A percentile compares a stretch with the other conserved stretches of the same genome.
phyloP scores from a whole-genome alignment of 495 filamentous ascomycete genomes.

The Hypoxylon rickii region DNA sequence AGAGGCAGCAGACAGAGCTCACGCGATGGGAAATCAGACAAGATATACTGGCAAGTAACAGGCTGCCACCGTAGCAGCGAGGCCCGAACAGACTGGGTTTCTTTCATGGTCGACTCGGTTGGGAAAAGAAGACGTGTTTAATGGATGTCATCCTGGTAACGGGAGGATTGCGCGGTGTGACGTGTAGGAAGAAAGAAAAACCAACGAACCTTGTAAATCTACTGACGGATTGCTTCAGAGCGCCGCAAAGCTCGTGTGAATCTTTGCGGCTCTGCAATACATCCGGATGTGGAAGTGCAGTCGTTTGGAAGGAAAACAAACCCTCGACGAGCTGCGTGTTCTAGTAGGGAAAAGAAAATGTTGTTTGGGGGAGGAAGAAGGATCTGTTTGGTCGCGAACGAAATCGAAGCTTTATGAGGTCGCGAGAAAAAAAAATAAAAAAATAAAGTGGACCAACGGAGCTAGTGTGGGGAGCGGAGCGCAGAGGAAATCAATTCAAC shows the following conservation, averaged over 20 bases:
- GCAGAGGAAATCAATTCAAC: conserved; percentile 20
- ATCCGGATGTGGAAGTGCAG: no score
- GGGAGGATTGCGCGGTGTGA: conserved; percentile 23
- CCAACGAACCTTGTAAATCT: conserved; percentile 12
- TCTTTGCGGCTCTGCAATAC: no score
- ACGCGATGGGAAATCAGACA: conserved; percentile 68
- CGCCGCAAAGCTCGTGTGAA: no score
- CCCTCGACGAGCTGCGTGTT: no score
- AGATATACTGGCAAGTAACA: conserved; percentile 98
- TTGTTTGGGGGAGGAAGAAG: neutral
- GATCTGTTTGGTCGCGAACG: neutral
- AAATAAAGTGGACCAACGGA: conserved; percentile 11
- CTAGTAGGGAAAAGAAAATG: neutral
- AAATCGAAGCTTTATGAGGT: conserved; percentile 27
- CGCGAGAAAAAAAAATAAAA: conserved; percentile 42
- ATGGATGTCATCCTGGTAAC: conserved; percentile 80
- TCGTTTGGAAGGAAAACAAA: no score
- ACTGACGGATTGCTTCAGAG: no score
- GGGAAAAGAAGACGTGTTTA: conserved; percentile 86
- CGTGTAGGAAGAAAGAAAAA: conserved; percentile 23
- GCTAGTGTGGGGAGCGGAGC: conserved; percentile 1
- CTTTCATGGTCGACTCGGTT: conserved; percentile 92
- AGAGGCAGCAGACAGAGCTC: neutral
- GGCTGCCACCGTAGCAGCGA: conserved; percentile 67
- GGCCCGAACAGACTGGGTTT: conserved; percentile 71